Base-by-base conservation (phyloP, 129 eudicot species). In the Sambucus nigra region DNA sequence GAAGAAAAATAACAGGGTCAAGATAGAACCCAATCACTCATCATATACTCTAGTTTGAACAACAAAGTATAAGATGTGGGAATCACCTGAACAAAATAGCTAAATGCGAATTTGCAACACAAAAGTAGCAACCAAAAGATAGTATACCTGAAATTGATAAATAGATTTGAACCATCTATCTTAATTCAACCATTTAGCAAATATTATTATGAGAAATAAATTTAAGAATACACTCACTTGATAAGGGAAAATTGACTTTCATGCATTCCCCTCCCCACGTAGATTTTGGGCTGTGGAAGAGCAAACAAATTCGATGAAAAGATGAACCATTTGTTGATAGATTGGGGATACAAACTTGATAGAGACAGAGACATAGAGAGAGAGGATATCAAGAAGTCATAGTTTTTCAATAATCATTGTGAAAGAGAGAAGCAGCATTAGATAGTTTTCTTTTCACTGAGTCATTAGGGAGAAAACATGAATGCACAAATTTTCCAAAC, bases 261-360 rank as follows among this genome's bases (percentile, higher is more conserved):
- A 59, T 92, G 99, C 96, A 92, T 92, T 77, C 99, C 99, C 64
- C 99, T 82, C 41, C 94, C 99, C 18, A 92, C 99, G 68, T 86
- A 92, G 60, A 86, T 77, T 57, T 94, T 75, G 47, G 91, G 99
- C 99, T 92, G 96, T 80, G 74, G 63, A 64, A 56, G 58, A 59
- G 49, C 53, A 57, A 46, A 51, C 31, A 64, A 49, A 53, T 33
- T 5, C 47, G 61, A 21, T 28, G 38, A 48, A 57, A 40, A 61
- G 25, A 35, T 28, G 28, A 56, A 42, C 35, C 45, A 31, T 41
- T 52, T 47, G 26, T 25, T 32, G 7, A 16, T 25, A 44, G 7
- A 31, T 21, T 65, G 33, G 45, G 33, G 4, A 44, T 5, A 39
- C 10, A 59, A 57, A 24, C n/a, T n/a, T n/a, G n/a, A n/a, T n/a